Conservation (phyloP, 192 early-diverging fungal species). For the Dissophora ornata region DNA sequence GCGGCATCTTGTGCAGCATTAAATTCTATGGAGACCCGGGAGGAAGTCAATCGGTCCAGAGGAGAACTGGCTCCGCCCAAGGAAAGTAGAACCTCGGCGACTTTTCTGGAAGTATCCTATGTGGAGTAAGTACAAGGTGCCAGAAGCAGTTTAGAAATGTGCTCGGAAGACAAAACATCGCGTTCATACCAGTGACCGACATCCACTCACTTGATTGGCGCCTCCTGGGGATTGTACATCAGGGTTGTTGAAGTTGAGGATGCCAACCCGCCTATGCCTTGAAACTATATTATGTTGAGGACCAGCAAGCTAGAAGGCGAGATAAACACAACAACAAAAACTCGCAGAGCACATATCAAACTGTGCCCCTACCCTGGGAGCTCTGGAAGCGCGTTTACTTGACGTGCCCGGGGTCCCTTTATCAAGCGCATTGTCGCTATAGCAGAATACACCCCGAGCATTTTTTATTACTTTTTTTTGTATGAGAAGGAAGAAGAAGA, state of each 20-base stretch:
- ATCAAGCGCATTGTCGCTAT: background rate
- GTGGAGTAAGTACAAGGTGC: slow-evolving; percentile 16
- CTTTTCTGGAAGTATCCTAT: slow-evolving; percentile 16
- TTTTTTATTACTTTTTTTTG: no score
- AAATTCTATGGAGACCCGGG: slow-evolving; percentile 12
- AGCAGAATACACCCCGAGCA: no score
- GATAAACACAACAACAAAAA: slow-evolving; percentile 2
- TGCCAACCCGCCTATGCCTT: slow-evolving; percentile 6
- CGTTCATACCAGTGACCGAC: background rate
- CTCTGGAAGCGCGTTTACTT: slow-evolving; percentile 9
- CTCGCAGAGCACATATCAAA: slow-evolving; percentile 6
- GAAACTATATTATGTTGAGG: background rate
- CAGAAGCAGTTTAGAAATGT: slow-evolving; percentile 12
- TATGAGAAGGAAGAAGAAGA: no score
- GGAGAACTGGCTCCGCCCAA: slow-evolving; percentile 8
- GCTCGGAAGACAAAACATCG: slow-evolving; percentile 11
- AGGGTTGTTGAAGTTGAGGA: slow-evolving; percentile 10
- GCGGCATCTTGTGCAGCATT: slow-evolving; percentile 3
- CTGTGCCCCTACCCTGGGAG: slow-evolving; percentile 13
- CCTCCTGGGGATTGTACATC: background rate
- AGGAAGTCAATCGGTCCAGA: slow-evolving; percentile 5
- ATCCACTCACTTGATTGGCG: slow-evolving; percentile 5
- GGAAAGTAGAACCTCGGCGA: slow-evolving; percentile 8
- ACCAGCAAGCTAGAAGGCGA: background rate
- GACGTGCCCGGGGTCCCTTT: slow-evolving; percentile 2